Evolutionary conservation across 768 basidiomycete genomes (phyloP), one percentile per base, ranked within the genome.

Genomic region (Gelatoporia subvermispora): DNA sequence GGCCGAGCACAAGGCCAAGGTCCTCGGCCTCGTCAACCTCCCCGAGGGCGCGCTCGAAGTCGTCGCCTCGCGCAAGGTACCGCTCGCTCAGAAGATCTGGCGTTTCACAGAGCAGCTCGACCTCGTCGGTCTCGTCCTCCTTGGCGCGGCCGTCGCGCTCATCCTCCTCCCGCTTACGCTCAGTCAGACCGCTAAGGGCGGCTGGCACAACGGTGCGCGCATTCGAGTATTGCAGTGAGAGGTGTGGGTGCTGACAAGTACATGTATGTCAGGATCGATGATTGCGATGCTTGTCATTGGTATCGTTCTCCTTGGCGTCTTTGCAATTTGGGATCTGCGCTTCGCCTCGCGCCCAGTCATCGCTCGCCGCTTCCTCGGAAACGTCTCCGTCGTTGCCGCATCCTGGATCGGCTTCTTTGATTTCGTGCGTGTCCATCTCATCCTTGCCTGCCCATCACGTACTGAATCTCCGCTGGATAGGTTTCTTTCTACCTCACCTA

Each of bases 401-500:
- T 45, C 54, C 4, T 57, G 54, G 53, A 56, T 63, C 46, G 59
- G 57, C 22, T 59, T 63, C 55, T 59, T 61, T 43, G 60, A 62
- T 47, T 58, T 62, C 38, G 55, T 35, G 47, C 50, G 52, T 57
- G 35, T 23, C 16, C 15, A 25, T 13, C 2, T 8, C 34, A 0
- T 13, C 17, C 15, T 21, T 44, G 8, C 41, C n/a, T 22, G 40
- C n/a, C 48, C 23, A 48, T 44, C 39, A 61, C 28, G 8, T 43
- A 43, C n/a, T n/a, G n/a, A n/a, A n/a, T n/a, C n/a, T 17, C 31
- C 11, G n/a, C 11, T 7, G 7, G 5, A 5, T 45, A 83, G 81
- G 57, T 78, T 56, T 79, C 81, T 2, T 83, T 78, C 68, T 83
- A 78, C 69, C 72, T 90, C 40, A 82, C 85, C 0, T 84, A 69